phyloP scores from a whole-genome alignment of 2,329 filamentous ascomycete genomes.

The Exserohilum turcica region DNA sequence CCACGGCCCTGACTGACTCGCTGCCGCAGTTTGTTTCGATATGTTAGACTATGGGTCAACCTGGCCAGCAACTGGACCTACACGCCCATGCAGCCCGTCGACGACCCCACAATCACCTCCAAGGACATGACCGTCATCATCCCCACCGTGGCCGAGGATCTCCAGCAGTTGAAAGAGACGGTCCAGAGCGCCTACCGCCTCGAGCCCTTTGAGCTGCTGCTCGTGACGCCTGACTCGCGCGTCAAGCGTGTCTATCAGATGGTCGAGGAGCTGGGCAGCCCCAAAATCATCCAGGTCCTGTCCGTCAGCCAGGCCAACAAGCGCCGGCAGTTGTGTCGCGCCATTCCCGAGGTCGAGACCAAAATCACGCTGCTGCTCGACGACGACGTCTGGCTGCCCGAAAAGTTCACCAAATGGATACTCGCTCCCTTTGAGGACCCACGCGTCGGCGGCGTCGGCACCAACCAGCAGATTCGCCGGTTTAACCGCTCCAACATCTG shows the following conservation, averaged over 20 bases:
- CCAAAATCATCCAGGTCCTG: constrained; percentile 72
- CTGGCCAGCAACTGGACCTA: constrained; percentile 78
- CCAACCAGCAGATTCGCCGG: constrained; percentile 83
- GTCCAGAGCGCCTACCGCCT: constrained; percentile 77
- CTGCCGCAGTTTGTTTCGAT: constrained; percentile 75
- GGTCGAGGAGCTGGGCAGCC: constrained; percentile 46
- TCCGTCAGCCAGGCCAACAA: constrained; percentile 90
- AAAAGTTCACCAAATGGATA: constrained; percentile 85
- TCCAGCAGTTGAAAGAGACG: constrained; percentile 81
- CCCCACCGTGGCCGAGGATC: constrained; percentile 86
- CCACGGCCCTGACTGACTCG: constrained; percentile 30
- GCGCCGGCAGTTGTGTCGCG: constrained; percentile 88
- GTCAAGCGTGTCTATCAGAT: constrained; percentile 70
- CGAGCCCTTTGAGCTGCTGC: constrained; percentile 72
- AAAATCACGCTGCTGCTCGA: constrained; percentile 90
- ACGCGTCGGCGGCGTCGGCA: constrained; percentile 86
- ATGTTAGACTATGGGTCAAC: constrained; percentile 83
- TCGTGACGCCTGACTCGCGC: constrained; percentile 87
- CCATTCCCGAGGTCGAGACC: constrained; percentile 82
- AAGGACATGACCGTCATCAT: constrained; percentile 93
- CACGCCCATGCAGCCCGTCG: constrained; percentile 80
- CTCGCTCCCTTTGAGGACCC: constrained; percentile 88
- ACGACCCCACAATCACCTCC: constrained; percentile 77
- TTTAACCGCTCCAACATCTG: constrained; percentile 69
- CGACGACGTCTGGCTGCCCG: constrained; percentile 93